phyloP scores from a whole-genome alignment of 345 rosid species.

The Theobroma cacao region DNA sequence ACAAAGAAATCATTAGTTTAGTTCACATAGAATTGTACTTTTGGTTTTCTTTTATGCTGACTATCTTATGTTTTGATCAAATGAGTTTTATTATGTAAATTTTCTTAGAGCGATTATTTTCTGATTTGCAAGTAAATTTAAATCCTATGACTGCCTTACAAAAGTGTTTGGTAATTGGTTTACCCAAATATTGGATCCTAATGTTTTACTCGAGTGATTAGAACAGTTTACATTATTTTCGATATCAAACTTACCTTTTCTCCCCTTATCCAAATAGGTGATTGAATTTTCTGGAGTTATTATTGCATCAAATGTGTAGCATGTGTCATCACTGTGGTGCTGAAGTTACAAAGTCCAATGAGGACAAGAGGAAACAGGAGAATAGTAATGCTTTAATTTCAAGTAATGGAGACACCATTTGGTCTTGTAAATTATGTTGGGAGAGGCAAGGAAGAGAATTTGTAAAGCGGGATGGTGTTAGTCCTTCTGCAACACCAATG shows the following conservation, averaged over 20 bases:
- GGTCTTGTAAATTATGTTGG: constrained; percentile 50
- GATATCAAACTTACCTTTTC: not conserved
- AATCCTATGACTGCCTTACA: not conserved
- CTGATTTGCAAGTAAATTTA: not conserved
- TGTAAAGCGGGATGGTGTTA: constrained; percentile 24
- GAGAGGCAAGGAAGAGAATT: constrained; percentile 39
- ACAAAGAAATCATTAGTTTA: not conserved
- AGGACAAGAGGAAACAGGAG: constrained; percentile 31
- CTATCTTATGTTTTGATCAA: not conserved
- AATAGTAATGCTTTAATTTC: constrained; percentile 26
- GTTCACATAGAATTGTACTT: not conserved
- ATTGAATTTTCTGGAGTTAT: constrained; percentile 18
- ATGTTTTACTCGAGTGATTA: not conserved
- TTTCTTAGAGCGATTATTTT: not conserved
- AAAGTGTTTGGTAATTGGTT: not conserved
- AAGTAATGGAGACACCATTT: constrained; percentile 27
- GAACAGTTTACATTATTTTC: not conserved
- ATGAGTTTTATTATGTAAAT: not conserved
- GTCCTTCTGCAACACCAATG: constrained; percentile 33
- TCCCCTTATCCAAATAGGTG: constrained; percentile 22
- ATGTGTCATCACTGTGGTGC: constrained; percentile 53
- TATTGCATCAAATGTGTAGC: constrained; percentile 33
- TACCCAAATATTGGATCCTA: not conserved
- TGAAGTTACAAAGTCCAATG: constrained; percentile 18
- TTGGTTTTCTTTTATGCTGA: not conserved